phyloP scores from a whole-genome alignment of 1,284 basidiomycete genomes.

The Irpex rosettiformis region DNA sequence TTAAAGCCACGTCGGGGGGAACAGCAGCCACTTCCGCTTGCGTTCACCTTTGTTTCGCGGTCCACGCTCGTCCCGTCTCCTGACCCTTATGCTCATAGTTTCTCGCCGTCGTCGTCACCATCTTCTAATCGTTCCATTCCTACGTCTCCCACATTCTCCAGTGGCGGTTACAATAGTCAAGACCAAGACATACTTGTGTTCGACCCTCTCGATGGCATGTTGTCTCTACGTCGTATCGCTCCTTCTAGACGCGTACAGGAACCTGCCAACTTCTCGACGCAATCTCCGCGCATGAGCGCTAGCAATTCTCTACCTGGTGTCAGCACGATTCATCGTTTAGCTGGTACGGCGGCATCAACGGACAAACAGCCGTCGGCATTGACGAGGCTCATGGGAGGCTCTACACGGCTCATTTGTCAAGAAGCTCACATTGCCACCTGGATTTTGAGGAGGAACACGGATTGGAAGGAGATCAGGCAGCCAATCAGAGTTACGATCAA shows the following conservation, averaged over 20 bases:
- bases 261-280: slow-evolving; percentile 27
- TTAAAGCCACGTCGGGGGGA: slow-evolving; percentile 31
- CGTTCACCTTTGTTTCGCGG: slow-evolving; percentile 53
- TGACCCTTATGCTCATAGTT: not conserved
- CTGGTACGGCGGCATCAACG: slow-evolving; percentile 18
- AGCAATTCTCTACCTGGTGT: slow-evolving; percentile 45
- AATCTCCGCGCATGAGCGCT: slow-evolving; percentile 30
- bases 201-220: slow-evolving; percentile 53
- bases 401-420: slow-evolving; percentile 46
- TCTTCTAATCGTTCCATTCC: slow-evolving; percentile 33
- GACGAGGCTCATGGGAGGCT: slow-evolving; percentile 31
- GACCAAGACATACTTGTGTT: slow-evolving; percentile 66
- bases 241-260: slow-evolving; percentile 38
- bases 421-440: slow-evolving; percentile 64
- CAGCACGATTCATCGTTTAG: slow-evolving; percentile 31
- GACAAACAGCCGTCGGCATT: slow-evolving; percentile 29
- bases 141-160: slow-evolving; percentile 31
- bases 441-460: slow-evolving; percentile 51
- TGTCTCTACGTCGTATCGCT: slow-evolving; percentile 53
- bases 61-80: slow-evolving; percentile 32
- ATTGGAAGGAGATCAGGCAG: slow-evolving; percentile 53
- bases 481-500: slow-evolving; percentile 21
- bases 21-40: slow-evolving; percentile 38
- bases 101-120: slow-evolving; percentile 13
- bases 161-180: slow-evolving; percentile 36